Percentiles rank a stretch among this genome's conserved stretches.
Evolutionary conservation across 164 flowering plant genomes (phyloP).

Genomic region (Macadamia tetraphylla): DNA sequence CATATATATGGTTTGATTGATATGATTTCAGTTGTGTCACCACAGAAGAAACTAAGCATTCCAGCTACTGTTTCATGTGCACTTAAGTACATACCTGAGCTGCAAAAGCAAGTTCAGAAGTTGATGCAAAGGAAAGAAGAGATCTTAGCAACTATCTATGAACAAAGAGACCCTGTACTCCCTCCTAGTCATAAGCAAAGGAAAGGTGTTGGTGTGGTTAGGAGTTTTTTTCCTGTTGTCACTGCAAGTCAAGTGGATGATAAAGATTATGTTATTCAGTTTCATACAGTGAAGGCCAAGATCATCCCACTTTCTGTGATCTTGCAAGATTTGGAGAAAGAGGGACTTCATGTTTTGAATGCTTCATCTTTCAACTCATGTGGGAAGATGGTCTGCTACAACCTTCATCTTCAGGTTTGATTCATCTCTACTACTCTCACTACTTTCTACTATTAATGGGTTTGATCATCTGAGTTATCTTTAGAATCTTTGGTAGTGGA

Average conservation of each 20-base stretch:
- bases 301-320: conserved; percentile 31
- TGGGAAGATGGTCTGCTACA: conserved; percentile 39
- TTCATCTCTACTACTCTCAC: neutral
- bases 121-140: conserved; percentile 6
- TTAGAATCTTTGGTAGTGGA: too few relatives aligned
- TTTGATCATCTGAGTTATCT: too few relatives aligned
- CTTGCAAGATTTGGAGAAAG: conserved; percentile 36
- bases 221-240: conserved; percentile 13
- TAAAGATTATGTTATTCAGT: conserved; percentile 40
- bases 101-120: too few relatives aligned
- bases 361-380: conserved; percentile 41
- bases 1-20: too few relatives aligned
- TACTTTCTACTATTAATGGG: neutral
- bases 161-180: conserved; percentile 4
- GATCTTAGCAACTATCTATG: conserved; percentile 24
- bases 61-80: too few relatives aligned
- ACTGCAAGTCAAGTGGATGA: conserved; percentile 32
- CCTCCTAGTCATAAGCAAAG: conserved; percentile 2
- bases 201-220: neutral
- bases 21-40: too few relatives aligned
- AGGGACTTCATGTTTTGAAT: conserved; percentile 38
- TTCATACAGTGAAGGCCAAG: conserved; percentile 19
- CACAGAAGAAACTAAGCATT: too few relatives aligned
- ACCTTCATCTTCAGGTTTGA: conserved; percentile 51
- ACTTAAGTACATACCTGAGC: too few relatives aligned